Base-by-base conservation (phyloP, 805 yeast species). In the Komagataella kurtzmanii region DNA sequence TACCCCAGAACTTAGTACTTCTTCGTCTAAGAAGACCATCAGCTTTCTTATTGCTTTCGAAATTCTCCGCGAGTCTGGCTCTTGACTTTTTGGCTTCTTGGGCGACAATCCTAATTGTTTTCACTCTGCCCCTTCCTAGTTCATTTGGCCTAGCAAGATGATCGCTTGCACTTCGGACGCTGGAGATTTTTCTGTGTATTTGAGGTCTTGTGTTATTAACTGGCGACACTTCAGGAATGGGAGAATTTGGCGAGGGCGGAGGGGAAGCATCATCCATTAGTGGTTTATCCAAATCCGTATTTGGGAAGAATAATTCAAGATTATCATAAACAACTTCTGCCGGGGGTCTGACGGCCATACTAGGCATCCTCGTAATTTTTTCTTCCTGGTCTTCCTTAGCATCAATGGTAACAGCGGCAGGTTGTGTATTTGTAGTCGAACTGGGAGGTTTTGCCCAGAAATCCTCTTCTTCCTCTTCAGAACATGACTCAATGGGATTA, bases 1-100 rank as follows among this genome's bases (percentile, higher is more conserved):
- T 89, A 18, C 99, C 99, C 99, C 99, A 93, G 84, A 93, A 79
- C 68, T 93, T 95, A 1, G 99, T 93, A 61, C 93, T 88, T 52
- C 75, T 76, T 52, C 98, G 72, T 56, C 88, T 73, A 43, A 91
- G 64, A 6, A 82, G 64, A 55, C 56, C 58, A 54, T 60, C 57
- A 0, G 57, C 44, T 30, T 55, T 51, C 54, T 49, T 55, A 7
- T 53, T 54, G 18, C 51, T 52, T 21, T 55, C 7, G 2, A 55
- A 36, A n/a, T 50, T 44, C 44, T 55, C 54, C 4, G 66, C 57
- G 44, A 62, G 63, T 50, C 71, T 65, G 50, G 74, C 75, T 36
- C 85, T 70, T 4, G 81, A 79, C 57, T 81, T 81, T 54, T 77
- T 73, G 1, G 97, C 98, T 62, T 93, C 99, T 57, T 84, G 80